Evolutionary conservation across 192 early-diverging fungal genomes (phyloP).

Genomic region (Backusella mclennaniae): DNA sequence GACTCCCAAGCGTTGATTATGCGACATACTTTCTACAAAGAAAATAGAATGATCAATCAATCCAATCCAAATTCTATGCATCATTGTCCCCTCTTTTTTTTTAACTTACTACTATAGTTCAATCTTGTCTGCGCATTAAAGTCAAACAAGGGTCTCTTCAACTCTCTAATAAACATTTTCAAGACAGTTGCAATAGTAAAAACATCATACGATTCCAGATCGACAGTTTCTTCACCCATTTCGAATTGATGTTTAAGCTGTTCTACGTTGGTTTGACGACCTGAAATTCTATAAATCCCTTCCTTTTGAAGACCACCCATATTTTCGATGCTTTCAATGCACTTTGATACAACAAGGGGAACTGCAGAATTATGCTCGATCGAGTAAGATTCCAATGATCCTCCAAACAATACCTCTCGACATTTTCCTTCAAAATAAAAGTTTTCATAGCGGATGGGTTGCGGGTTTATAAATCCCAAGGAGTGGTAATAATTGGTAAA

Average conservation of each 20-base stretch:
- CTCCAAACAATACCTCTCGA: constrained; percentile 39
- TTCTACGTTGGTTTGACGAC: constrained; percentile 36
- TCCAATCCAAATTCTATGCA: constrained; percentile 17
- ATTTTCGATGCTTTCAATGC: constrained; percentile 36
- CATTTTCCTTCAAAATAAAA: constrained; percentile 30
- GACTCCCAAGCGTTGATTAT: constrained; percentile 32
- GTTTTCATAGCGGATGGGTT: constrained; percentile 33
- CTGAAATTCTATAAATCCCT: constrained; percentile 40
- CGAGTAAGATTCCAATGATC: constrained; percentile 30
- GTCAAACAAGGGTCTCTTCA: constrained; percentile 58
- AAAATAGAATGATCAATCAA: neutral
- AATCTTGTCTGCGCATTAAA: constrained; percentile 48
- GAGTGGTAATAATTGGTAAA: constrained; percentile 25
- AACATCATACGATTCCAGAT: constrained; percentile 48
- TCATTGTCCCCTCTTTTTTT: neutral
- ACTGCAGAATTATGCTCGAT: constrained; percentile 27
- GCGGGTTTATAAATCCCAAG: constrained; percentile 2
- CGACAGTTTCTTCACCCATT: constrained; percentile 24
- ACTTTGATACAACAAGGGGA: constrained; percentile 32
- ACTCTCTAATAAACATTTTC: constrained; percentile 63
- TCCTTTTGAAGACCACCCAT: constrained; percentile 36
- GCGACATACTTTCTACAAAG: neutral
- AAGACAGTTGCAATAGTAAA: constrained; percentile 59
- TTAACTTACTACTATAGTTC: constrained; percentile 52
- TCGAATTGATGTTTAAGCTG: constrained; percentile 30